phyloP scores from a whole-genome alignment of 116 monocot genomes.

The Dioscorea cayenensis region DNA sequence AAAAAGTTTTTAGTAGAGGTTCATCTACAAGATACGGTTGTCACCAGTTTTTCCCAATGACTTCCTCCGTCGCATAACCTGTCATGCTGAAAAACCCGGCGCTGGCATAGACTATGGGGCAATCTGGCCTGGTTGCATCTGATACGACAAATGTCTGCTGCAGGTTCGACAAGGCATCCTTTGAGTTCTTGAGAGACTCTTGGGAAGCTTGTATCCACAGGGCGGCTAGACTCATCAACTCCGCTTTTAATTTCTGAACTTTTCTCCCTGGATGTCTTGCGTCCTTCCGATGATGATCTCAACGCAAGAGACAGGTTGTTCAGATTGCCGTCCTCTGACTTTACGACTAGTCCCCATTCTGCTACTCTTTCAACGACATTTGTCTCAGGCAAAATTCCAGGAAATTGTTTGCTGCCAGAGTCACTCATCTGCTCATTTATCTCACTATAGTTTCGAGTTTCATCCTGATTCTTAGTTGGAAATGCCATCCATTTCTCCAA shows the following conservation, averaged over 20 bases:
- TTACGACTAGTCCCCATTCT: slow-evolving; percentile 38
- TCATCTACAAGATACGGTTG: neutral
- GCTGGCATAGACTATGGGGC: slow-evolving; percentile 87
- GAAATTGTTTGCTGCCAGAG: neutral
- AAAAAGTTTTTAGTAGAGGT: no score
- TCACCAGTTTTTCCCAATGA: slow-evolving; percentile 88
- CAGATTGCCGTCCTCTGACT: slow-evolving; percentile 17
- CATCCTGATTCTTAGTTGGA: slow-evolving; percentile 11
- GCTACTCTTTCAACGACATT: slow-evolving; percentile 18
- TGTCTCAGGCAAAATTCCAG: slow-evolving; percentile 7
- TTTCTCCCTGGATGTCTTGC: slow-evolving; percentile 20
- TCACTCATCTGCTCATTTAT: slow-evolving; percentile 21
- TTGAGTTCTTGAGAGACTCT: slow-evolving; percentile 80
- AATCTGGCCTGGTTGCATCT: slow-evolving; percentile 77
- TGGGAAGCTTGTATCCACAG: slow-evolving; percentile 26
- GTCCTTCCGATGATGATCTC: slow-evolving; percentile 23
- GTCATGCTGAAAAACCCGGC: slow-evolving; percentile 86
- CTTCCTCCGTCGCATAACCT: slow-evolving; percentile 68
- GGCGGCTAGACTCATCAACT: slow-evolving; percentile 31
- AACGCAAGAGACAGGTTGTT: slow-evolving; percentile 8
- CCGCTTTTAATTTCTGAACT: slow-evolving; percentile 4
- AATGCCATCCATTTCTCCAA: slow-evolving; percentile 75
- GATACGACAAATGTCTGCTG: slow-evolving; percentile 92
- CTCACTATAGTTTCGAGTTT: slow-evolving; percentile 10
- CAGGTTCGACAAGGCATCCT: slow-evolving; percentile 71